Conservation (phyloP, 768 basidiomycete species). For the Crassisporium funariophilum region DNA sequence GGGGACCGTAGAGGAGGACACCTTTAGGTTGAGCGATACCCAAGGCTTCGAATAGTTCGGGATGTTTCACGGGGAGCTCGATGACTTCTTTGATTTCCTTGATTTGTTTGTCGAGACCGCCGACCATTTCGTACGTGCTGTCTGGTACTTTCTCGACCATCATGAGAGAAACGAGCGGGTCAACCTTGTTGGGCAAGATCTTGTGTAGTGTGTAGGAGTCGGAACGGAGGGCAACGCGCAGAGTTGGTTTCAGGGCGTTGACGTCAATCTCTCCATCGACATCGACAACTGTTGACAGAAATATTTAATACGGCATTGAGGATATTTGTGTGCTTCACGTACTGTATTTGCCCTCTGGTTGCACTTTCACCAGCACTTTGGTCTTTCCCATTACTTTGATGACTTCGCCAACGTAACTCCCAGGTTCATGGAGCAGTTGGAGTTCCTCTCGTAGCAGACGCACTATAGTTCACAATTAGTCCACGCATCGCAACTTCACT, state of each 20-base stretch:
- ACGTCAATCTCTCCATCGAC: conserved; percentile 87
- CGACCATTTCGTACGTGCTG: conserved; percentile 99
- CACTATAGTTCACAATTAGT: conserved; percentile 47
- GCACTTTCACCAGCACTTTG: conserved; percentile 97
- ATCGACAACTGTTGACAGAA: conserved; percentile 79
- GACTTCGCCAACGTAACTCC: conserved; percentile 96
- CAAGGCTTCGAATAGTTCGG: conserved; percentile 93
- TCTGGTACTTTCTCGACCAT: conserved; percentile 99
- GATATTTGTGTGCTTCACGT: conserved; percentile 31
- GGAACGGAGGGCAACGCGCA: conserved; percentile 93
- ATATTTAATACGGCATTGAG: not conserved
- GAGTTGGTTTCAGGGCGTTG: conserved; percentile 73
- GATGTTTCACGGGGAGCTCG: conserved; percentile 96
- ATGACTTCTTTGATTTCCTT: conserved; percentile 98
- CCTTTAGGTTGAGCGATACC: conserved; percentile 98
- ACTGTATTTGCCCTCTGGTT: conserved; percentile 99
- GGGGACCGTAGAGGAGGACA: conserved; percentile 92
- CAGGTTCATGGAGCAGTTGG: conserved; percentile 91
- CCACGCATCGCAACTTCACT: not conserved
- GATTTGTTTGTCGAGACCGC: conserved; percentile 97
- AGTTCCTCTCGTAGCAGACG: conserved; percentile 89
- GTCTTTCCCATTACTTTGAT: conserved; percentile 99
- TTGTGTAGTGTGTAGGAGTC: conserved; percentile 97
- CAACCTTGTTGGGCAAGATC: conserved; percentile 96
- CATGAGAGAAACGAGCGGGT: conserved; percentile 98